A percentile compares a stretch with the other conserved stretches of the same genome.
Conservation (phyloP, 1,139 yeast genomes). For the Scheffersomyces illinoinensis region DNA sequence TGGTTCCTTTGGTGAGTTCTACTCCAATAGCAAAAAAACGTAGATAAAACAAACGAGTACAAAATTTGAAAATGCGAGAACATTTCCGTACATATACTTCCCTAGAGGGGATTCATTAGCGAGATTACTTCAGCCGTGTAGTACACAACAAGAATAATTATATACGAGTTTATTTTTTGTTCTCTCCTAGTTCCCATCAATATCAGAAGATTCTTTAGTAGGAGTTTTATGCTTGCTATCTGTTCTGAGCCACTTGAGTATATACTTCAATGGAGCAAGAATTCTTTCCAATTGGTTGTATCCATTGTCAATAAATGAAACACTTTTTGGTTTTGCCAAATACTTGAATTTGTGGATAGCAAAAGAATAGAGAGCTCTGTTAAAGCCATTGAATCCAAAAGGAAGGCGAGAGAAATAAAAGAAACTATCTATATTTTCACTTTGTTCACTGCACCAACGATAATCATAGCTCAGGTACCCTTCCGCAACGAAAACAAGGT, state of each 20-base stretch:
- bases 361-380: neutral
- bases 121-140: neutral
- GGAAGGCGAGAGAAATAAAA: neutral
- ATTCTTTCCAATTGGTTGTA: neutral
- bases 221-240: neutral
- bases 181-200: neutral
- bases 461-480: neutral
- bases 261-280: neutral
- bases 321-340: neutral
- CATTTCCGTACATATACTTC: neutral
- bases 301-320: neutral
- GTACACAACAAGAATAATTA: neutral
- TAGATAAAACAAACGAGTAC: neutral
- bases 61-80: neutral
- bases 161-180: neutral
- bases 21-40: neutral
- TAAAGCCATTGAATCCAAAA: neutral
- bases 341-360: neutral
- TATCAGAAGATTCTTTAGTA: neutral
- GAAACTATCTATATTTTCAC: neutral
- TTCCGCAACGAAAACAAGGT: slow-evolving; percentile 14
- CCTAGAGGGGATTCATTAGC: neutral
- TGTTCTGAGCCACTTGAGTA: neutral
- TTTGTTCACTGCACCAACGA: slow-evolving; percentile 5
- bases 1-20: neutral